These are phyloP conservation scores for Tolypocladium cylindrosporum DNA, from an alignment of 2,329 filamentous ascomycete genomes.

Conservation along the genomic window DNA sequence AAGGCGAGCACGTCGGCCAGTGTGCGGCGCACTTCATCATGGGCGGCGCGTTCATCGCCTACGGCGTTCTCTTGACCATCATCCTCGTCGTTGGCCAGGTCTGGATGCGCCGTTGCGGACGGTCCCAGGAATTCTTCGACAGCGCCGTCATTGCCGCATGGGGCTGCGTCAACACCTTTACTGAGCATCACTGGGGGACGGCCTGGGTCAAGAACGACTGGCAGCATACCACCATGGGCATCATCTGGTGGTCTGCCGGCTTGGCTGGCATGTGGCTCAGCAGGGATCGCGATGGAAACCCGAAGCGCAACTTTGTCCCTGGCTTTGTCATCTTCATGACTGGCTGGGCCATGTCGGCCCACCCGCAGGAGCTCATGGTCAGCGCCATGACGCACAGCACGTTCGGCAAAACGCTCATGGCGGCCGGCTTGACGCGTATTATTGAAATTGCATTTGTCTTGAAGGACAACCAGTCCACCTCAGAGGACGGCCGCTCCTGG, in stretches of 20 bases:
- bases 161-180: constrained; percentile 98
- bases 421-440: constrained; percentile 70
- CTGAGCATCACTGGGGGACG: constrained; percentile 87
- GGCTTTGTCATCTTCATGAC: constrained; percentile 86
- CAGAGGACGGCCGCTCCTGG: constrained; percentile 57
- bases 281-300: constrained; percentile 68
- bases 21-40: constrained; percentile 97
- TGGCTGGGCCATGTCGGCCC: constrained; percentile 89
- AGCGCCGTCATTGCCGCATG: constrained; percentile 82
- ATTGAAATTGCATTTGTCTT: constrained; percentile 88
- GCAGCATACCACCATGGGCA: constrained; percentile 98
- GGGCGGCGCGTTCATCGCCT: constrained; percentile 92
- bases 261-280: constrained; percentile 89
- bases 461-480: constrained; percentile 55
- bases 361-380: constrained; percentile 74
- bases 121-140: constrained; percentile 96
- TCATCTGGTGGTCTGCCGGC: constrained; percentile 96
- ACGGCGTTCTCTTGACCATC: constrained; percentile 80
- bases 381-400: constrained; percentile 81
- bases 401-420: constrained; percentile 95
- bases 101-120: constrained; percentile 72
- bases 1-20: constrained; percentile 82
- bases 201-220: constrained; percentile 89
- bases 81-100: constrained; percentile 79
- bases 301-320: constrained; percentile 88